Conservation (phyloP, 2,329 filamentous ascomycete genomes). For the Colletotrichum tamarilloi region DNA sequence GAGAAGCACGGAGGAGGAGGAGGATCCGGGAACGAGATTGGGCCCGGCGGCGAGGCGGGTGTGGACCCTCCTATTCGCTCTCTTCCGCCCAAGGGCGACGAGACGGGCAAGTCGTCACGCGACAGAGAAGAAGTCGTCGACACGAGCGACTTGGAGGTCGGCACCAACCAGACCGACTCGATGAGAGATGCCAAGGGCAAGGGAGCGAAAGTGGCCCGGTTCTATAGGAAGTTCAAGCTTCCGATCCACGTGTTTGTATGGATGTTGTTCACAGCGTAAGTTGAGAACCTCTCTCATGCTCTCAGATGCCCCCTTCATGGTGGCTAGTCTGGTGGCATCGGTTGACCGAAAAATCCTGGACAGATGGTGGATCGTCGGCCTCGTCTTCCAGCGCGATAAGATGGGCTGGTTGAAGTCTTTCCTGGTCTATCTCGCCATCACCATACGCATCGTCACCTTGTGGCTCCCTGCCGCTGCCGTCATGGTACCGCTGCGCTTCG, state of each 20-base stretch:
- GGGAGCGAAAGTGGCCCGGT: not conserved
- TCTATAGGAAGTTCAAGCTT: slow-evolving; percentile 23
- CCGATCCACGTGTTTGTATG: slow-evolving; percentile 21
- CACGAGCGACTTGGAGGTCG: slow-evolving; percentile 23
- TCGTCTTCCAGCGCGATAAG: slow-evolving; percentile 28
- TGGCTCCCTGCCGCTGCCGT: slow-evolving; percentile 28
- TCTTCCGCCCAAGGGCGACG: not conserved
- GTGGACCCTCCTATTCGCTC: not conserved
- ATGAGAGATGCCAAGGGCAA: slow-evolving; percentile 6
- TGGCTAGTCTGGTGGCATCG: not conserved
- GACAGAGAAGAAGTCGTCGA: not conserved
- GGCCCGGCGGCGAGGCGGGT: slow-evolving; percentile 4
- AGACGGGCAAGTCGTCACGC: not conserved
- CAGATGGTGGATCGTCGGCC: slow-evolving; percentile 33
- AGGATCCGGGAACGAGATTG: not conserved
- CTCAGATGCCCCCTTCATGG: not conserved
- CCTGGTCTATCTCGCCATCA: slow-evolving; percentile 72
- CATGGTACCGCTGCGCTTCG: slow-evolving; percentile 25
- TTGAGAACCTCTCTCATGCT: slow-evolving; percentile 3
- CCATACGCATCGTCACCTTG: slow-evolving; percentile 63
- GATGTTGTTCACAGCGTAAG: slow-evolving; percentile 30
- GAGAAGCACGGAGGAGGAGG: slow-evolving; percentile 2
- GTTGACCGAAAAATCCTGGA: not conserved
- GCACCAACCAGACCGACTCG: slow-evolving; percentile 1
- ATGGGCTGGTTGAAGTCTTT: slow-evolving; percentile 73